Base-by-base conservation (phyloP, 2,329 filamentous ascomycete species). In the Zymoseptoria brevis region DNA sequence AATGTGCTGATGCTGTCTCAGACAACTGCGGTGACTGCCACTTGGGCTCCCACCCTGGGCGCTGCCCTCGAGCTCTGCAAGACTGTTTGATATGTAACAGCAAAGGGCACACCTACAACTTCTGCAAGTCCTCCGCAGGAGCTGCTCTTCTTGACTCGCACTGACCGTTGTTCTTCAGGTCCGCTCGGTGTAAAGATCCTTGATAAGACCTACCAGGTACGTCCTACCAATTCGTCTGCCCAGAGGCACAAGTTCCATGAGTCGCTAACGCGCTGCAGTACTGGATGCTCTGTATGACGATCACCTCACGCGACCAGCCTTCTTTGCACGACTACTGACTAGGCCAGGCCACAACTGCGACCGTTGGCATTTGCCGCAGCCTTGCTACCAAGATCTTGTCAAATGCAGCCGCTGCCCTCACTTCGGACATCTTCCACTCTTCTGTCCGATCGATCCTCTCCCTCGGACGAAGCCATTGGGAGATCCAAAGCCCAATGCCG, bases 1-100 rank as follows among this genome's bases (percentile, higher is more conserved):
- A 24, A 6, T 11, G n/a, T 52, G 49, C 45, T 29, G 16, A 35
- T 22, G 19, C 4, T 22, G 13, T 49, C 21, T 19, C 19, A 8
- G 50, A 54, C 54, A 57, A 67, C 54, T 69, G 66, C 49, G 57
- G 63, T 52, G 57, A 59, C 57, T 68, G 63, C 56, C 67, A 69
- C 53, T 57, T 68, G 41, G 64, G 64, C 54, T 49, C 41, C 11
- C 41, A 57, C 4, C 62, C 66, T 3, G 45, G 22, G 13, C 62
- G 62, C 19, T 69, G 67, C 60, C n/a, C 5, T 9, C 41, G 57
- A n/a, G 21, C 50, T 26, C 58, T 66, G 13, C 50, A 59, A 9
- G 49, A 56, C 24, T 68, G 66, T 59, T 30, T 55, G 19, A 64
- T 60, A 49, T 68, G 66, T 57, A 30, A 55, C 30, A 55, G 57